phyloP scores from a whole-genome alignment of 768 basidiomycete species.

The Omphalotus guepiniiformis region DNA sequence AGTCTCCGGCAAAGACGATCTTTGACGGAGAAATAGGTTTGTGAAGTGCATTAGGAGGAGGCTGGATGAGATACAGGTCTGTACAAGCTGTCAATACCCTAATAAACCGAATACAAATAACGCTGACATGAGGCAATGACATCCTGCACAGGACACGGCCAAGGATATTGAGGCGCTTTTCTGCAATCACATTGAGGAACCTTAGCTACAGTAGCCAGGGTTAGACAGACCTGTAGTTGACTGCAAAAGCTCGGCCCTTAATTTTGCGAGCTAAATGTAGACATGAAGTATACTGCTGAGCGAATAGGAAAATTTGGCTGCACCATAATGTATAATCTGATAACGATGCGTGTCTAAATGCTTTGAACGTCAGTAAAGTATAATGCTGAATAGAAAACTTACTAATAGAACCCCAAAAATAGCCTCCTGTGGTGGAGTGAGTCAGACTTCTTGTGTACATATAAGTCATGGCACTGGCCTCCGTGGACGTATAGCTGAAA shows the following conservation, averaged over 20 bases:
- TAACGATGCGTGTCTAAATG: slow-evolving; percentile 53
- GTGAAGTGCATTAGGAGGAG: slow-evolving; percentile 62
- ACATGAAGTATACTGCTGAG: too few species aligned
- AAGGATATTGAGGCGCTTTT: slow-evolving; percentile 82
- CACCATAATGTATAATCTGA: slow-evolving; percentile 55
- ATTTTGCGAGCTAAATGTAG: slow-evolving; percentile 71
- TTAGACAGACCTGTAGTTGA: slow-evolving; percentile 44
- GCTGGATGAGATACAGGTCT: slow-evolving; percentile 74
- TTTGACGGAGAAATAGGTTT: slow-evolving; percentile 58
- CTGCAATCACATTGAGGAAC: slow-evolving; percentile 34
- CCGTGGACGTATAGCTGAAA: slow-evolving; percentile 63
- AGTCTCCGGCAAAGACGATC: slow-evolving; percentile 77
- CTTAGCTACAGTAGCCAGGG: too few species aligned
- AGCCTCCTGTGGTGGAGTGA: slow-evolving; percentile 41
- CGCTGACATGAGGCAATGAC: slow-evolving; percentile 65
- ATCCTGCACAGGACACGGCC: slow-evolving; percentile 75
- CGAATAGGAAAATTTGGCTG: too few species aligned
- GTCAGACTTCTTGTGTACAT: neutral
- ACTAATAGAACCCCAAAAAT: slow-evolving; percentile 66
- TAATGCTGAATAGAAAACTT: slow-evolving; percentile 14
- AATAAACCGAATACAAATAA: neutral
- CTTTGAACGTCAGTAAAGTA: neutral
- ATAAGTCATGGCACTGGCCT: slow-evolving; percentile 29
- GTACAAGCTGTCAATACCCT: neutral
- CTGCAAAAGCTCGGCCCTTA: slow-evolving; percentile 61